Evolutionary conservation across 176 grass and related monocot species (phyloP), one percentile per base, ranked within the genome.

Genomic region (Oryza glaberrima): DNA sequence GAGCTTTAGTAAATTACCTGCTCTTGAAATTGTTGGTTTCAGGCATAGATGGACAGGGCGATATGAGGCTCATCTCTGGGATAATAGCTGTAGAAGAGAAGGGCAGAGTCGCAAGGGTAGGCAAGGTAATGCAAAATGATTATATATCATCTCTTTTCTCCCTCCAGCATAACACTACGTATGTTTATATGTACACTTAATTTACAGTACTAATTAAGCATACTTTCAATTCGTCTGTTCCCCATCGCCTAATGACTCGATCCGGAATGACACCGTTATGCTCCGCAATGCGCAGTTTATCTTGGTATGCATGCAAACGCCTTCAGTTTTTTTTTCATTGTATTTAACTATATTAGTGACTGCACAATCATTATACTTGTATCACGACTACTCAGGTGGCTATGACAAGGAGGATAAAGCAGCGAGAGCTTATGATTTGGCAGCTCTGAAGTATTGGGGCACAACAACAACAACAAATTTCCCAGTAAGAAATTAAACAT

Each of bases 361-460:
- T 63, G 19, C 54, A 9, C 6, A 58, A 23, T 46, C 32, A 67
- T 77, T 83, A 9, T 43, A 72, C 69, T 22, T 61, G 17, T 61
- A 22, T 72, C 17, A 49, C 82, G 73, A 75, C 51, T 30, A 74
- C 10, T 74, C 77, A 94, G 92, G 92, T 73, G 92, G 92, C 0
- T 91, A 91, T 73, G 92, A 94, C 79, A 87, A 91, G 64, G 92
- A 94, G 36, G 89, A 91, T 49, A 94, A 94, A 73, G 92, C 92
- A 70, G 92, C 92, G n/a, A 82, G 92, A 40, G 81, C 92, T 48
- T 94, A 94, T 76, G 92, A 94, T 81, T 79, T 94, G 77, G 92
- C 92, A 75, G 92, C 92, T 82, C 84, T 94, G 25, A 94, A 94
- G 69, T 94, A 94, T 65, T 94, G 92, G 92, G 92, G 92, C 30